Base-by-base conservation (phyloP, 2,329 filamentous ascomycete genomes). In the Chaetothyriales sp. region DNA sequence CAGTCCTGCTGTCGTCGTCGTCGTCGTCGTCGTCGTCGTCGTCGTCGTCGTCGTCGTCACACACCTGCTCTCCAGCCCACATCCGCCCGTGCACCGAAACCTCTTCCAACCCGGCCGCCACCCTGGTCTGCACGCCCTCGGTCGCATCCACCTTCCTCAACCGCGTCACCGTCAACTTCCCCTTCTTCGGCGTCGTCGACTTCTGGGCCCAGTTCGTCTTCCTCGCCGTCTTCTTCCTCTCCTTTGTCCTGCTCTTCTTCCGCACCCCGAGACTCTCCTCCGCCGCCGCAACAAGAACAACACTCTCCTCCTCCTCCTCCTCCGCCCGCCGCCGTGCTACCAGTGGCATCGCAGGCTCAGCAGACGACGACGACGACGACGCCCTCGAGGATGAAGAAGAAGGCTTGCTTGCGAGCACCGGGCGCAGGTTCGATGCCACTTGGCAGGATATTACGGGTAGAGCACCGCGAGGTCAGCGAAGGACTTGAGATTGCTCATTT, bases 141-240 rank as follows among this genome's bases (percentile, higher is more conserved):
- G 81, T 95, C 39, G 84, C 89, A 65, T 92, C 86, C 53, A 95
- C 86, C 0, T 94, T 98, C 68, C 74, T 98, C 57, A 95, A 96
- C 67, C 81, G 89, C 44, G 79, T 95, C 54, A 89, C 86, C 19
- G 78, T 95, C 62, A 95, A 93, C 64, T 98, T 92, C 76, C 89
- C 92, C 5, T 87, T 95, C 64, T 94, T 98, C 62, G 92, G 92
- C 9, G 80, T 83, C 9, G 71, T 96, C n/a, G 78, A 86, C 59
- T 98, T 96, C 67, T 98, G 89, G 88, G 86, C 88, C 0, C 92
- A 98, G 62, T 96, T 95, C 63, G 84, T 77, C 10, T 96, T 98
- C 70, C 69, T 98, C 44, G 83, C 68, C 32, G 74, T 95, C 18
- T 95, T 94, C 66, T 66, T 95, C 8, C 69, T 95, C 50, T 81